Evolutionary conservation across 192 early-diverging fungal genomes (phyloP), one percentile per base, ranked within the genome.

Genomic region (Coemansia sp.): DNA sequence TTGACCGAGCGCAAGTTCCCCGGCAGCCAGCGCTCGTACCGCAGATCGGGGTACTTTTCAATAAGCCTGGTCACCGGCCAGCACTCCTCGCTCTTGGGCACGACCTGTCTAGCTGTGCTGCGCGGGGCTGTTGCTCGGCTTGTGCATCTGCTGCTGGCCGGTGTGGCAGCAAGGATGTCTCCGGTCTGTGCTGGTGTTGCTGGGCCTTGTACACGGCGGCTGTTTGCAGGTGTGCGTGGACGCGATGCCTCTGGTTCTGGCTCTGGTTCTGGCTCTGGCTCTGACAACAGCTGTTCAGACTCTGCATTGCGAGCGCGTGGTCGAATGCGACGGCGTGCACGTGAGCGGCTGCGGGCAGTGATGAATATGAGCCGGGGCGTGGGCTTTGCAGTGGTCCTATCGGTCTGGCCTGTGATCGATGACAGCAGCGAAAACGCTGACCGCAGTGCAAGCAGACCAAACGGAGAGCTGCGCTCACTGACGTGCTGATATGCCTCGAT

Each of bases 1-100:
- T 53, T 52, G 23, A 44, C 38, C 3, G 53, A 48, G 27, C 58
- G 62, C 17, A 62, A 54, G 9, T 33, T 24, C 22, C 53, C 53
- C 11, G 63, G 63, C 14, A 73, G 55, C 63, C 63, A 73, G 19
- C 70, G 63, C 59, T 67, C 55, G 43, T 33, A 73, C 9, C 70
- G 70, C 14, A 73, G 70, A 37, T 54, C 55, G 0, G 70, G 63
- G 43, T 73, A 67, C 35, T 36, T 51, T 4, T 54, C 63, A 9
- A 73, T 24, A 35, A 73, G 64, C 38, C 30, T 56, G 5, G 53
- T 47, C 41, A 64, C 58, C 9, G 70, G 70, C 58, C 58, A 67
- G 55, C 58, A 66, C 43, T 55, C 50, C 37, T 73, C 70, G 18
- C 57, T 46, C 18, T 28, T 32, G 10, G 70, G 70, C 15, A 72